Evolutionary conservation across 169 alveolate species (phyloP).

Genomic region (Prorocentrum cordatum): DNA sequence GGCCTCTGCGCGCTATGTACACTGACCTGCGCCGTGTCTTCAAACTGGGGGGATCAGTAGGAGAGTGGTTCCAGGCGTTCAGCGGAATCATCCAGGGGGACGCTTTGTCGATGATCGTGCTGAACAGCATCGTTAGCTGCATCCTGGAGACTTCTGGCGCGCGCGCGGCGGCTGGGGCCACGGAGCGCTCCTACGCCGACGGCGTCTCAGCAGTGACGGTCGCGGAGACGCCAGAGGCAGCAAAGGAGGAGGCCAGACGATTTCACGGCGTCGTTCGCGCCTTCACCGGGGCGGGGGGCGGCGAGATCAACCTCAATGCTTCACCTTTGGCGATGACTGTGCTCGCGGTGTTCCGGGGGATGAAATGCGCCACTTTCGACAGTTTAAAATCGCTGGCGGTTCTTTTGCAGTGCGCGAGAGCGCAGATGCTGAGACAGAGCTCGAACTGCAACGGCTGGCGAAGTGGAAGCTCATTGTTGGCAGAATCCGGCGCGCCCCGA

Average conservation of each 20-base stretch:
- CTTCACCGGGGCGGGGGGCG: not conserved
- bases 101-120: not conserved
- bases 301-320: not conserved
- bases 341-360: not conserved
- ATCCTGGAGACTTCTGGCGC: not conserved
- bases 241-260: not conserved
- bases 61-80: not conserved
- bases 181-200: not conserved
- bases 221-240: not conserved
- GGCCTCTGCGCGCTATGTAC: not conserved
- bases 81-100: not conserved
- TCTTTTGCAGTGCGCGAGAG: not conserved
- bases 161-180: not conserved
- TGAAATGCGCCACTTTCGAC: not conserved
- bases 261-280: not conserved
- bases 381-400: not conserved
- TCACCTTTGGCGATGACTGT: not conserved
- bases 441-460: not conserved
- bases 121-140: not conserved
- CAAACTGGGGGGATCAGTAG: not conserved
- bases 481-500: not conserved
- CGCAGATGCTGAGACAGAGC: not conserved
- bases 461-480: not conserved
- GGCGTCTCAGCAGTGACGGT: not conserved
- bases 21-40: not conserved